Evolutionary conservation across 164 flowering plant genomes (phyloP), one percentile per base, ranked within the genome.

Genomic region (Vitis rotundifolia): DNA sequence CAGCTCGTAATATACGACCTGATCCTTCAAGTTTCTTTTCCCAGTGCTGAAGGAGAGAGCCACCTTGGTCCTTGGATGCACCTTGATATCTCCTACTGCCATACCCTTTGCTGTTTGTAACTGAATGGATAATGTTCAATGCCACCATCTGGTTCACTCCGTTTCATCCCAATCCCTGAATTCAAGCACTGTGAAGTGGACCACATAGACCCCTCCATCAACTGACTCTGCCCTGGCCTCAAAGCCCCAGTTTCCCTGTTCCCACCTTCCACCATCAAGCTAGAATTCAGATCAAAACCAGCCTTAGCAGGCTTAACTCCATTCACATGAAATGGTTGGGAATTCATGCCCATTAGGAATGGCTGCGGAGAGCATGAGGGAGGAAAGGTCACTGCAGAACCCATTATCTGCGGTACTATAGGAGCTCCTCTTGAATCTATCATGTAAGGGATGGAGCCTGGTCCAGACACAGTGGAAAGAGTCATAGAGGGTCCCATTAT

Each of bases 371-470:
- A 22, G 55, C 77, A 79, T 16, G 81, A 70, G 16, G 82, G 66
- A 5, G 79, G 75, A 49, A 72, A 61, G 57, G 79, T 76, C 22
- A 79, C 54, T 15, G 80, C 50, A 13, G 86, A 71, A 9, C 81
- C 76, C 63, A 84, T 59, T 28, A 87, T 63, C 63, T 89, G 90
- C 3, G 89, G 88, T 44, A 76, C 59, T 37, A 83, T 75, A 16
- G 85, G 79, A 47, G 76, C 66, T 74, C 84, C 90, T 61, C 87
- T 77, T 11, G 89, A 74, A 80, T 89, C 89, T 9, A 86, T 75
- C 86, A 80, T 82, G 76, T 78, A 84, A 37, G 87, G 84, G 60
- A 81, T 53, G 29, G 81, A 67, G 18, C 78, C 78, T 31, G 81
- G 64, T 64, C 85, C 82, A 67, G 81, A 87, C 66, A 82, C 31